Evolutionary conservation across 306 rosid genomes (phyloP).

Genomic region (Quercus bicolor): DNA sequence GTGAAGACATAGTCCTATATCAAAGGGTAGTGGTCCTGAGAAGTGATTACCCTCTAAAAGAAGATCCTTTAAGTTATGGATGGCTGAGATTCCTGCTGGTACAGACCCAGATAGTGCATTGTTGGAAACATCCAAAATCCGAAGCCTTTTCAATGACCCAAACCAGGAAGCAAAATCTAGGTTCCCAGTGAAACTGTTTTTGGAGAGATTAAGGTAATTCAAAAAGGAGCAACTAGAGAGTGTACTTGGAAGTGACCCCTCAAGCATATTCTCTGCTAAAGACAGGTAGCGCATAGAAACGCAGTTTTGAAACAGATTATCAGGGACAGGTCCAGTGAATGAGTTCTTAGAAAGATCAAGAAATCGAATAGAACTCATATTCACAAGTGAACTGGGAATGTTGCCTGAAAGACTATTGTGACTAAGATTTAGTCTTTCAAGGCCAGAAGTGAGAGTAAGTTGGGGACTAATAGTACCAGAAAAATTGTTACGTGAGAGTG

Average conservation of each 20-base stretch:
- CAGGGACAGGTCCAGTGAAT: conserved; percentile 56
- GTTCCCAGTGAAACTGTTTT: conserved; percentile 51
- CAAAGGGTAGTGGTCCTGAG: conserved; percentile 63
- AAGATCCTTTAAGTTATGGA: conserved; percentile 68
- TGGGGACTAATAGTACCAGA: conserved; percentile 43
- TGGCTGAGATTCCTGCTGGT: conserved; percentile 56
- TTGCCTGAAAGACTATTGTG: conserved; percentile 56
- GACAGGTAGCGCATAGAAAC: conserved; percentile 53
- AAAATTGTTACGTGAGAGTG: conserved; percentile 68
- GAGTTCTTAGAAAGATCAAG: conserved; percentile 73
- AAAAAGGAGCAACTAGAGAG: conserved; percentile 50
- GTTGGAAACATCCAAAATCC: conserved; percentile 70
- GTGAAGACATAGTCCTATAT: conserved; percentile 71
- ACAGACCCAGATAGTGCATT: conserved; percentile 61
- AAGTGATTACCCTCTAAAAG: conserved; percentile 52
- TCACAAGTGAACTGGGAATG: conserved; percentile 45
- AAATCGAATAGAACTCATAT: conserved; percentile 49
- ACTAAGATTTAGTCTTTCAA: conserved; percentile 62
- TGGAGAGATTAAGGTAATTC: conserved; percentile 63
- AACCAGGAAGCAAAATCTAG: conserved; percentile 45
- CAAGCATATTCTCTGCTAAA: conserved; percentile 54
- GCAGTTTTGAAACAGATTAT: conserved; percentile 39
- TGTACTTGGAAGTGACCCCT: conserved; percentile 61
- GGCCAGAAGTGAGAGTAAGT: conserved; percentile 46
- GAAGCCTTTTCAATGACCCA: conserved; percentile 63